Evolutionary conservation across 2,329 filamentous ascomycete species (phyloP), one percentile per base, ranked within the genome.

Genomic region (Fusarium irregulare): DNA sequence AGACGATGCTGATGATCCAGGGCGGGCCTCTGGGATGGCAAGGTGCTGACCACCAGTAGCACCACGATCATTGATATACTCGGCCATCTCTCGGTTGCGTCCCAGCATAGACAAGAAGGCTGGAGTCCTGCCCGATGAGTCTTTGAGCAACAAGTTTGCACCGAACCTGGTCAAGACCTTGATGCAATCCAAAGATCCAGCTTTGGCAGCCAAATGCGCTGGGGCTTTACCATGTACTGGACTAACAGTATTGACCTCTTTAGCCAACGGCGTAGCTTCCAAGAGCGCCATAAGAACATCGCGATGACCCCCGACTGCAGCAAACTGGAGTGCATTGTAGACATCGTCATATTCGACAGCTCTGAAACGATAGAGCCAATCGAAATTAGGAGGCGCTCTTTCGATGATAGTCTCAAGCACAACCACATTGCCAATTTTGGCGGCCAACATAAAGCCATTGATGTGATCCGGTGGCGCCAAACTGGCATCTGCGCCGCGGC

Each of bases 311-410:
- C 66, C 50, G 4, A 51, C 51, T 41, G 73, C 72, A 12, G 74
- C 73, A 34, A 76, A 59, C 32, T 75, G 73, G 13, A 75, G 51
- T 7, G 71, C 66, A 25, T 73, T 75, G 30, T 66, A 73, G 12
- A 61, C 63, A 27, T 57, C 58, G 3, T 56, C 46, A 6, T 60
- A 53, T 4, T 69, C 37, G 5, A 32, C 9, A 16, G 28, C 62
- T 40, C 12, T 65, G 32, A 14, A 56, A 68, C 11, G 55, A 21
- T 49, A 55, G 1, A 42, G 11, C 73, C 73, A 75, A 37, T 72
- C 41, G 4, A 75, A 75, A 10, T 47, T 12, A 6, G 13, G 27
- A n/a, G 57, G 42, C 2, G 34, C 60, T 20, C 42, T 47, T 11
- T 73, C 65, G 8, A 62, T 32, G 6, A 76, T 64, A 27, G 63